Percentiles rank a stretch among this genome's conserved stretches.
Evolutionary conservation across 2,329 filamentous ascomycete species (phyloP).

Genomic region (Phyllosticta citribraziliensis): DNA sequence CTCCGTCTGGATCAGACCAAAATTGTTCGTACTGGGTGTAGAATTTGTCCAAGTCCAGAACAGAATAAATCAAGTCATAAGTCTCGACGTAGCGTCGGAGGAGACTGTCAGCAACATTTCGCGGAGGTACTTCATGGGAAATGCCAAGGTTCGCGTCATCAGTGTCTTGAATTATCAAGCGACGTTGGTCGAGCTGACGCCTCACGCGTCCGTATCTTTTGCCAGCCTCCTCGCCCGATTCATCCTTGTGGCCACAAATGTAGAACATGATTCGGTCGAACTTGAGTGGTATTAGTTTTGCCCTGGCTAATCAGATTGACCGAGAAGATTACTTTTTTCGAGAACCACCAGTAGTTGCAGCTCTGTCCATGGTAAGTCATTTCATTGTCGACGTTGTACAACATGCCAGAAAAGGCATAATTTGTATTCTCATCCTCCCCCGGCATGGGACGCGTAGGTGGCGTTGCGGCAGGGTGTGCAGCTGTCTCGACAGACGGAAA

Average conservation of each 20-base stretch:
- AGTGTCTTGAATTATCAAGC: not conserved
- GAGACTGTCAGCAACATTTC: not conserved
- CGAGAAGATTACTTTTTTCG: not conserved
- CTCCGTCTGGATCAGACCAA: slow-evolving; percentile 13
- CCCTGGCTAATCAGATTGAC: no score
- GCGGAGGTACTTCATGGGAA: not conserved
- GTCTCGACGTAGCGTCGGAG: slow-evolving; percentile 1
- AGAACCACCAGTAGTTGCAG: slow-evolving; percentile 1
- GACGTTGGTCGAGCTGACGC: not conserved
- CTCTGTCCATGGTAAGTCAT: not conserved
- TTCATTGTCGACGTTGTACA: no score
- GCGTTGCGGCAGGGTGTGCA: not conserved
- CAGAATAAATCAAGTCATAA: not conserved
- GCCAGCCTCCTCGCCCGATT: not conserved
- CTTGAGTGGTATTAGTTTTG: not conserved
- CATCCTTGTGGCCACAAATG: not conserved
- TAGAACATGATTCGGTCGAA: slow-evolving; percentile 2
- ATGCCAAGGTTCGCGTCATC: not conserved
- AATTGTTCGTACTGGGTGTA: slow-evolving; percentile 16
- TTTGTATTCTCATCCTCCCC: not conserved
- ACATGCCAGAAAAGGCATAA: not conserved
- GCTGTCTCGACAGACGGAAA: not conserved
- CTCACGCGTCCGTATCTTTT: not conserved
- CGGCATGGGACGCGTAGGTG: not conserved
- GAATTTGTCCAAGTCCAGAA: slow-evolving; percentile 19